phyloP scores from a whole-genome alignment of 106 monocot genomes.

The Allium sativum region DNA sequence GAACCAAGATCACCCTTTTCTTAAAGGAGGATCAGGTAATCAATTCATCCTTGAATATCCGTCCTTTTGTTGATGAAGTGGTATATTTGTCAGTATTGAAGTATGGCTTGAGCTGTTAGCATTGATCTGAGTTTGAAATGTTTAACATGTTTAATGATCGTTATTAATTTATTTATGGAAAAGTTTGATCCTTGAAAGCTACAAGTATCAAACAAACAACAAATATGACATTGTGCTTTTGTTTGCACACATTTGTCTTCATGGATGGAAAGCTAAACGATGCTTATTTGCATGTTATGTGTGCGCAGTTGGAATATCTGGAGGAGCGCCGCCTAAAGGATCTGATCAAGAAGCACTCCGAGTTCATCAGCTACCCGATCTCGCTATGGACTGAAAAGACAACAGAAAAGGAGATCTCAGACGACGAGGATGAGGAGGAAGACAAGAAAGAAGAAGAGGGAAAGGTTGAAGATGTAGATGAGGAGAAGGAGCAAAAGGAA shows the following conservation, averaged over 20 bases:
- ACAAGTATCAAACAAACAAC: too few relatives aligned
- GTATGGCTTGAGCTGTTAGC: too few relatives aligned
- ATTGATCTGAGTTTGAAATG: too few relatives aligned
- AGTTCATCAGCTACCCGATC: constrained; percentile 26
- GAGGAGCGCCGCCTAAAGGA: constrained; percentile 25
- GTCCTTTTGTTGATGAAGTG: too few relatives aligned
- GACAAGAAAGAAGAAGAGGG: constrained; percentile 20
- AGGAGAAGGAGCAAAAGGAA: constrained; percentile 19
- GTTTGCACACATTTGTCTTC: too few relatives aligned
- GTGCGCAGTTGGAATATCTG: constrained; percentile 18
- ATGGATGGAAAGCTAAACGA: too few relatives aligned
- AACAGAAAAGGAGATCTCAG: constrained; percentile 24
- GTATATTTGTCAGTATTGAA: too few relatives aligned
- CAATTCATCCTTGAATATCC: neutral
- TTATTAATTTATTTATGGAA: too few relatives aligned
- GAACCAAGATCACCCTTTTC: constrained; percentile 21
- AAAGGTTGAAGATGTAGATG: constrained; percentile 23
- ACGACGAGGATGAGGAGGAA: constrained; percentile 23
- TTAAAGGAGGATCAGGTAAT: constrained; percentile 22
- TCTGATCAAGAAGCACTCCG: constrained; percentile 63
- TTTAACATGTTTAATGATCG: too few relatives aligned
- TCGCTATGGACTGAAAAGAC: constrained; percentile 28
- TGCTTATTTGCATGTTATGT: neutral
- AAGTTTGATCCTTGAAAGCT: too few relatives aligned
- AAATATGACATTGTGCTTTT: too few relatives aligned